Percentiles rank a stretch among this genome's conserved stretches.
phyloP scores from a whole-genome alignment of 495 filamentous ascomycete species.

The Chaetomium tenue region DNA sequence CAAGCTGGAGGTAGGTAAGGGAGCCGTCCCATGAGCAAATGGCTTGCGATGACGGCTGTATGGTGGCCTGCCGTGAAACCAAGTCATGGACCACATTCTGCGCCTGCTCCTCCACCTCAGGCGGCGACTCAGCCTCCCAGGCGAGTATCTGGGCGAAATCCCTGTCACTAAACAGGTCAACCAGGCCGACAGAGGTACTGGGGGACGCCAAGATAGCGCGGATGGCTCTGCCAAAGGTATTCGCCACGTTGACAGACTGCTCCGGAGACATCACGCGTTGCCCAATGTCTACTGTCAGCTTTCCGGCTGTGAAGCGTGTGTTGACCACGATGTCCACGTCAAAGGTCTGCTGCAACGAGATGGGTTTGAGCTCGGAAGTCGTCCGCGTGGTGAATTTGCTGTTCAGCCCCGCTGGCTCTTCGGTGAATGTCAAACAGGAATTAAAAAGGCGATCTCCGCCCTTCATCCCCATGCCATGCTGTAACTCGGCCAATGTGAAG shows the following conservation, averaged over 20 bases:
- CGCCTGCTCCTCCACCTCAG: conserved; percentile 24
- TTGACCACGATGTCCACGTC: conserved; percentile 46
- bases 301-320: conserved; percentile 38
- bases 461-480: conserved; percentile 45
- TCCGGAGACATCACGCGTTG: conserved; percentile 44
- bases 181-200: conserved; percentile 36
- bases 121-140: conserved; percentile 35
- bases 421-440: conserved; percentile 47
- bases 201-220: conserved; percentile 42
- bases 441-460: conserved; percentile 46
- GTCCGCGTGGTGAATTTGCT: conserved; percentile 40
- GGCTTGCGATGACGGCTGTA: conserved; percentile 42
- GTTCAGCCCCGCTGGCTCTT: conserved; percentile 39
- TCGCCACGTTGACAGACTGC: conserved; percentile 43
- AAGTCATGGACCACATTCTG: conserved; percentile 39
- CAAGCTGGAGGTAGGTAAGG: conserved; percentile 43
- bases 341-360: conserved; percentile 46
- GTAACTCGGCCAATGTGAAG: conserved; percentile 43
- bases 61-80: conserved; percentile 34
- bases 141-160: conserved; percentile 47
- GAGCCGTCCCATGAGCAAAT: conserved; percentile 48
- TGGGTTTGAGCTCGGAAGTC: conserved; percentile 36
- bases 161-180: conserved; percentile 46
- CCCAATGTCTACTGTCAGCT: conserved; percentile 44
- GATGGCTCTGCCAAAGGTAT: conserved; percentile 46